These are phyloP conservation scores for Acrodontium crateriforme DNA, from an alignment of 2,329 filamentous ascomycete species.

Conservation along the genomic window DNA sequence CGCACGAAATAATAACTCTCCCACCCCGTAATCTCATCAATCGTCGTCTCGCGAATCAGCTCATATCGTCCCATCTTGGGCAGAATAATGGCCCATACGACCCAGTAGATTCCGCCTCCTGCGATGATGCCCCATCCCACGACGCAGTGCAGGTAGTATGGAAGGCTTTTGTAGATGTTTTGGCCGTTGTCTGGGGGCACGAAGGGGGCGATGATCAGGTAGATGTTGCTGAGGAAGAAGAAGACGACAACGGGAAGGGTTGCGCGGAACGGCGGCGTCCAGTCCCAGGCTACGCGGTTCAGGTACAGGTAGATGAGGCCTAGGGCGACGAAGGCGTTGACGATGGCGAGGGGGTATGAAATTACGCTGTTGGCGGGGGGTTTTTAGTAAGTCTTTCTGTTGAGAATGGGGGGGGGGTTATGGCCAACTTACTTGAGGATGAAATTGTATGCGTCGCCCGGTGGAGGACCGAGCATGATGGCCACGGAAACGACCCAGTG, in stretches of 20 bases:
- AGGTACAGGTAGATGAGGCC: conserved; percentile 36
- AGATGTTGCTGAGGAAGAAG: conserved; percentile 40
- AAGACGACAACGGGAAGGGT: conserved; percentile 37
- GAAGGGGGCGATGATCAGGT: conserved; percentile 39
- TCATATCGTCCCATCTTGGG: conserved; percentile 31
- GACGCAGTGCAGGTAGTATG: conserved; percentile 41
- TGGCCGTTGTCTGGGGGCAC: conserved; percentile 34
- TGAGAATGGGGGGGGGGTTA: too few relatives aligned
- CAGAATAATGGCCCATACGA: conserved; percentile 37
- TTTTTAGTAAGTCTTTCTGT: background rate
- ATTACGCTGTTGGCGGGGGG: conserved; percentile 39
- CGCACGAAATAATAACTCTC: conserved; percentile 24
- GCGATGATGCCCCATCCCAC: conserved; percentile 38
- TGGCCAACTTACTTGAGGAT: conserved; percentile 9
- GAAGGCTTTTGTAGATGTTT: conserved; percentile 37
- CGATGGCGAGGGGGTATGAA: conserved; percentile 47
- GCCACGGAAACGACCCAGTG: conserved; percentile 52
- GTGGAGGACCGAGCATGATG: conserved; percentile 53
- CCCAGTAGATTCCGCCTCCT: conserved; percentile 37
- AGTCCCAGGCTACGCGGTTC: conserved; percentile 25
- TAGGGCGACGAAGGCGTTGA: conserved; percentile 38
- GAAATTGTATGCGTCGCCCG: conserved; percentile 54
- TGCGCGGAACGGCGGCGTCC: conserved; percentile 36
- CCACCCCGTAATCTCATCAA: conserved; percentile 27
- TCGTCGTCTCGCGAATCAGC: conserved; percentile 18